Evolutionary conservation across 2,329 filamentous ascomycete genomes (phyloP), one percentile per base, ranked within the genome.

Genomic region (Cladosporium austrohemisphaericum): DNA sequence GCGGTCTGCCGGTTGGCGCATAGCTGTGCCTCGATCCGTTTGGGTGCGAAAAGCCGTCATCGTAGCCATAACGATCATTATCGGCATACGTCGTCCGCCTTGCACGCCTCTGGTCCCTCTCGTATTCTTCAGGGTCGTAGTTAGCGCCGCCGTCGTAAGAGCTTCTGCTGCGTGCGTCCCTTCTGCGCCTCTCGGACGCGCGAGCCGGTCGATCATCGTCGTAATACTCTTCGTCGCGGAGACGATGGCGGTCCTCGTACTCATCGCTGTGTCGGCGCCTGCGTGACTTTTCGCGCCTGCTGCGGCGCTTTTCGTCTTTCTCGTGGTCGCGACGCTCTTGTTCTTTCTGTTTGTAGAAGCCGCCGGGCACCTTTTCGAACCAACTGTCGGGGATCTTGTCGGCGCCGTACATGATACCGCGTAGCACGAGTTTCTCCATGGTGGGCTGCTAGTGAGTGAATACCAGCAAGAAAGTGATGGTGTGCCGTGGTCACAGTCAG

Each of bases 341-440:
- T 46, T 64, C 58, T 51, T 66, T 65, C 6, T 53, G 50, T 49
- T 60, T 62, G 54, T 65, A 68, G 56, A 57, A 68, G 45, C 61
- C 62, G 23, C 63, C 64, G 18, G 66, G 66, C 22, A 69, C 61
- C 51, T 62, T 64, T 14, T 69, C 66, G 52, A 68, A 68, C 58
- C 63, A 65, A 18, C 43, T 57, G 53, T 69, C 66, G 29, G 66
- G 66, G n/a, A 69, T 65, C 55, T 67, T 68, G 50, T 67, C 65
- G 50, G 60, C 59, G 35, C 59, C 57, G 44, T 58, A 59, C 53
- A 58, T 55, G 50, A 61, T 47, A 38, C 57, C 55, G 18, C 55
- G 54, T 18, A 61, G 45, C 23, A 61, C 53, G 28, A 61, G 53
- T 47, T 61, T 61, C 53, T 61, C 58, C 56, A 60, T 59, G 18